Evolutionary conservation across 108 stramenopile genomes (phyloP).

Genomic region (Cylindrotheca closterium): DNA sequence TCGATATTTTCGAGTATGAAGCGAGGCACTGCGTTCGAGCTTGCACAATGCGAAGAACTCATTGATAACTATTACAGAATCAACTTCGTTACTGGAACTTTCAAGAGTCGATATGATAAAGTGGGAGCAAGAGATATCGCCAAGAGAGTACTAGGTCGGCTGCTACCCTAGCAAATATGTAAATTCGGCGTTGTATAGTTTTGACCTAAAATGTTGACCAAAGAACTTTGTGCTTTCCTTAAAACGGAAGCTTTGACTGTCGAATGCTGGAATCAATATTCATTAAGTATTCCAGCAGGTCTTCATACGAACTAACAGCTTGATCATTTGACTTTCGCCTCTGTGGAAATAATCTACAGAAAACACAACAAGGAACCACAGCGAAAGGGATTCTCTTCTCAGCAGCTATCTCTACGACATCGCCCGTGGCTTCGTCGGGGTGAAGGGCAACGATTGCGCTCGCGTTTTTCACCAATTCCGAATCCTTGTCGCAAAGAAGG

Average conservation of each 20-base stretch:
- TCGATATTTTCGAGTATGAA: slow-evolving; percentile 3
- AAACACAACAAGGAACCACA: slow-evolving; percentile 88
- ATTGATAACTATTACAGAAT: slow-evolving; percentile 43
- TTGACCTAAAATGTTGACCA: slow-evolving; percentile 49
- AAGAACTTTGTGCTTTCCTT: slow-evolving; percentile 64
- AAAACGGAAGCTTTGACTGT: slow-evolving; percentile 58
- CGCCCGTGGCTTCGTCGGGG: slow-evolving; percentile 87
- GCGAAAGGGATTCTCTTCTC: slow-evolving; percentile 65
- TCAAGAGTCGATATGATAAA: slow-evolving; percentile 25
- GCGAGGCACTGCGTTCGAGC: slow-evolving; percentile 33
- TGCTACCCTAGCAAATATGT: slow-evolving; percentile 11
- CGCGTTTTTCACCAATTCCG: slow-evolving; percentile 1
- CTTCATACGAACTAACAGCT: slow-evolving; percentile 65
- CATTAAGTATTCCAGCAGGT: slow-evolving; percentile 64
- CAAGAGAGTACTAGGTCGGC: slow-evolving; percentile 33
- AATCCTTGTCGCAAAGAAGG: slow-evolving; percentile 19
- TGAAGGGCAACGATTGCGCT: slow-evolving; percentile 80
- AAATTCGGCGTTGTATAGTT: slow-evolving; percentile 1
- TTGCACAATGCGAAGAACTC: slow-evolving; percentile 43
- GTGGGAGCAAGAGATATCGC: slow-evolving; percentile 24
- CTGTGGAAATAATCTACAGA: slow-evolving; percentile 66
- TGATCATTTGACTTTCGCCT: slow-evolving; percentile 28
- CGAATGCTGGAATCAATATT: slow-evolving; percentile 55
- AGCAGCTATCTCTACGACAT: slow-evolving; percentile 73
- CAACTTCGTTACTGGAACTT: slow-evolving; percentile 34